Conservation (phyloP, 768 basidiomycete genomes). For the Lactifluus piperatus region DNA sequence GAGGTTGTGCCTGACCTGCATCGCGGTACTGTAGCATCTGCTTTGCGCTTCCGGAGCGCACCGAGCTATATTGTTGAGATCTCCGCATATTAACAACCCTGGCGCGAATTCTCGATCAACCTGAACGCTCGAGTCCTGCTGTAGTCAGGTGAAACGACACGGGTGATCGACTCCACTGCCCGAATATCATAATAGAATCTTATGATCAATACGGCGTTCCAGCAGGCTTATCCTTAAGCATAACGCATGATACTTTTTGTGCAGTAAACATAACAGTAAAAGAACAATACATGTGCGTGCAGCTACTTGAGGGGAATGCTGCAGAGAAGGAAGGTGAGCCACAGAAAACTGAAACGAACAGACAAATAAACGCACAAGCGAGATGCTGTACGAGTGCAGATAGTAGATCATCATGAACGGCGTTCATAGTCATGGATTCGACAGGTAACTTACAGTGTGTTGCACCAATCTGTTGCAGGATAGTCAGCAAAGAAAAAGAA, state of each 20-base stretch:
- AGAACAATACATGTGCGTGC: slow-evolving; percentile 23
- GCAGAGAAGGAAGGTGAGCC: slow-evolving; percentile 18
- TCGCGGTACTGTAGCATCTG: background rate
- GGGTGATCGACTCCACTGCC: background rate
- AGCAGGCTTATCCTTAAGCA: slow-evolving; percentile 22
- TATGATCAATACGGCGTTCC: background rate
- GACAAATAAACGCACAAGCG: slow-evolving; percentile 49
- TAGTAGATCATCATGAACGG: slow-evolving; percentile 8
- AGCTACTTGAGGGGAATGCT: slow-evolving; percentile 95
- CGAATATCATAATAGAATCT: background rate
- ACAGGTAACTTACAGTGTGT: slow-evolving; percentile 66
- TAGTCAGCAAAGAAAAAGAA: slow-evolving; percentile 13
- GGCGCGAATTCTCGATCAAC: background rate
- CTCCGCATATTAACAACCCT: background rate
- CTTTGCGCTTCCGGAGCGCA: background rate
- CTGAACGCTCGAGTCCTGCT: background rate
- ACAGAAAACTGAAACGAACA: background rate
- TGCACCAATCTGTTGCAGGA: slow-evolving; percentile 64
- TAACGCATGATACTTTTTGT: slow-evolving; percentile 34
- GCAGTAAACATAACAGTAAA: slow-evolving; percentile 22
- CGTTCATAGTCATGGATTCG: background rate
- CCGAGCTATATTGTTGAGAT: background rate
- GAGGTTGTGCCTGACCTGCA: background rate
- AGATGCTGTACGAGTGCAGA: slow-evolving; percentile 42
- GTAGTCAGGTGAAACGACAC: background rate